Percentiles rank a stretch among this genome's conserved stretches.
Evolutionary conservation across 2,329 filamentous ascomycete species (phyloP).

Genomic region (Remersonia thermophila): DNA sequence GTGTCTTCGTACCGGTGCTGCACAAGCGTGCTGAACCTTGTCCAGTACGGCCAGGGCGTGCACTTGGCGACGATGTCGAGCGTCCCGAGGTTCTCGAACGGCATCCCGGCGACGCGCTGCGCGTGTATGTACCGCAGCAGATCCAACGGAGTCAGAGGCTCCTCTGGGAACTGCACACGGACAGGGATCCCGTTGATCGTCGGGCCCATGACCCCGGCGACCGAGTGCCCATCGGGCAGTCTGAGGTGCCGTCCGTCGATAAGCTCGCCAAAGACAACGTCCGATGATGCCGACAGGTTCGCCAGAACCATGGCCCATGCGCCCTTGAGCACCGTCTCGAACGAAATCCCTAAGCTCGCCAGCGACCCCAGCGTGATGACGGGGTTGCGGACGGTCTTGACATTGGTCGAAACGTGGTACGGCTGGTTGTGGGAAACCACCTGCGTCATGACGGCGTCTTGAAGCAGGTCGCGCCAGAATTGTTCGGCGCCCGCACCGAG

Average conservation of each 20-base stretch:
- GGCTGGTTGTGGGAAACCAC: conserved; percentile 32
- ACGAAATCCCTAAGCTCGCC: conserved; percentile 32
- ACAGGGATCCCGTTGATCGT: conserved; percentile 34
- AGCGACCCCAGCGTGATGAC: conserved; percentile 28
- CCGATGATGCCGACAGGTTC: conserved; percentile 33
- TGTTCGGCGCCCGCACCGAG: conserved; percentile 25
- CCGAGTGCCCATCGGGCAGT: conserved; percentile 42
- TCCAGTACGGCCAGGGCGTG: conserved; percentile 42
- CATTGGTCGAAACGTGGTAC: conserved; percentile 25
- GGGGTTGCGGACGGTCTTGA: conserved; percentile 28
- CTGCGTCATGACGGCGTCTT: conserved; percentile 34
- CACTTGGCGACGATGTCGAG: conserved; percentile 40
- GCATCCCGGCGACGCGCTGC: conserved; percentile 35
- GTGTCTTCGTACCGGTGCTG: conserved; percentile 36
- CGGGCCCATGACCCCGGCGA: conserved; percentile 34
- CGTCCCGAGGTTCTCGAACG: conserved; percentile 39
- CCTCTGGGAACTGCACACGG: conserved; percentile 33
- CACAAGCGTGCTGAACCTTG: conserved; percentile 41
- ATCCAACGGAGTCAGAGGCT: conserved; percentile 33
- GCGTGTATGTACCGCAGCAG: conserved; percentile 36
- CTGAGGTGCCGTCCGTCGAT: conserved; percentile 35
- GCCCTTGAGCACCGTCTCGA: conserved; percentile 42
- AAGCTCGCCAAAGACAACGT: conserved; percentile 45
- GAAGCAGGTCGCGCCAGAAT: conserved; percentile 35
- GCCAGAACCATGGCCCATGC: conserved; percentile 46